phyloP scores from a whole-genome alignment of 208 protist genomes.

The Trichomonas gallinae region DNA sequence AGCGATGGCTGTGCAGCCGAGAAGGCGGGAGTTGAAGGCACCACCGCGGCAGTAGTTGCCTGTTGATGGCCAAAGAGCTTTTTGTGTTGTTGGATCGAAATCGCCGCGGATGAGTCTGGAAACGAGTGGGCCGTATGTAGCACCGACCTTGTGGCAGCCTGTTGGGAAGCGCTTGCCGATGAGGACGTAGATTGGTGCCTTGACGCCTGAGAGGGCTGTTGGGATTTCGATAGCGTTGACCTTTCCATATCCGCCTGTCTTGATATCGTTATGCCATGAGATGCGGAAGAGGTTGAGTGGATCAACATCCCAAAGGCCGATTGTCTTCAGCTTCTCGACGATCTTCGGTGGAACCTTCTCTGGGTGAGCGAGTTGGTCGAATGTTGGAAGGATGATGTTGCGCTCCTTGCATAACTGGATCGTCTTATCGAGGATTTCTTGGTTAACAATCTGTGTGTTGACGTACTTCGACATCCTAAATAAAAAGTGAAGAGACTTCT shows the following conservation, averaged over 20 bases:
- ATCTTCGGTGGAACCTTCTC: neutral
- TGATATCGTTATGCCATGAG: neutral
- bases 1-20: neutral
- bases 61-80: neutral
- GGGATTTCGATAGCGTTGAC: neutral
- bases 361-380: neutral
- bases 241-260: neutral
- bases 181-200: neutral
- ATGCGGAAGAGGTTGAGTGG: neutral
- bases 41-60: slow-evolving; percentile 1
- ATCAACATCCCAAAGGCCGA: neutral
- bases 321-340: neutral
- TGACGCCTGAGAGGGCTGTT: neutral
- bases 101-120: neutral
- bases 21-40: neutral
- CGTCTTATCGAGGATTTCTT: neutral
- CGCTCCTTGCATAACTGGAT: neutral
- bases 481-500: neutral
- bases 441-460: neutral
- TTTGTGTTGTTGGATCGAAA: neutral
- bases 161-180: neutral
- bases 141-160: neutral
- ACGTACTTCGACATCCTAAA: neutral
- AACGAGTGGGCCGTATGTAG: neutral
- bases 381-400: neutral